phyloP scores from a whole-genome alignment of 441 rosid genomes.

The Raphanus hybrid region DNA sequence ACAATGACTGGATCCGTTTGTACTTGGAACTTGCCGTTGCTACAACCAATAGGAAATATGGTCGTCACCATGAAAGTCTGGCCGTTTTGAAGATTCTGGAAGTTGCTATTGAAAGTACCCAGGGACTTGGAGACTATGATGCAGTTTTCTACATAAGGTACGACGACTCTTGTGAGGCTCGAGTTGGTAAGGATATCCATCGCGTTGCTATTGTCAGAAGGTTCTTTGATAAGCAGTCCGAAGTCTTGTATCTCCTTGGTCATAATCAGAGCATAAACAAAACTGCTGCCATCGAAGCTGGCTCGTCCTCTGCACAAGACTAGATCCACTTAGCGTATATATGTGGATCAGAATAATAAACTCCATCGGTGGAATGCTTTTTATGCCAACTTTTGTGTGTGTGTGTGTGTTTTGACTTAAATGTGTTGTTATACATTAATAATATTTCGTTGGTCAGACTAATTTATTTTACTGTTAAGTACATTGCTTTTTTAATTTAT shows the following conservation, averaged over 20 bases:
- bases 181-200: constrained; percentile 9
- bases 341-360: background rate
- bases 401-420: background rate
- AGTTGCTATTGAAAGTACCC: background rate
- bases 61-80: background rate
- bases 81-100: constrained; percentile 1
- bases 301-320: constrained; percentile 1
- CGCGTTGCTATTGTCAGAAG: constrained; percentile 11
- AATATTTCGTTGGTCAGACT: too few relatives aligned
- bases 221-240: background rate
- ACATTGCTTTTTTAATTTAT: too few relatives aligned
- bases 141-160: constrained; percentile 11
- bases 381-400: background rate
- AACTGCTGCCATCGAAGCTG: background rate
- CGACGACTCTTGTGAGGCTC: constrained; percentile 13
- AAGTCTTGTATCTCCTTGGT: background rate
- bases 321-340: background rate
- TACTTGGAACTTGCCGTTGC: constrained; percentile 8
- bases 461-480: too few relatives aligned
- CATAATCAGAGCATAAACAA: background rate
- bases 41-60: background rate
- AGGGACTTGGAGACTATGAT: background rate
- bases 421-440: background rate
- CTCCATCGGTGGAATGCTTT: background rate
- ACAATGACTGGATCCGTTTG: constrained; percentile 11